phyloP scores from a whole-genome alignment of 306 rosid genomes.

The Quercus engelmannii region DNA sequence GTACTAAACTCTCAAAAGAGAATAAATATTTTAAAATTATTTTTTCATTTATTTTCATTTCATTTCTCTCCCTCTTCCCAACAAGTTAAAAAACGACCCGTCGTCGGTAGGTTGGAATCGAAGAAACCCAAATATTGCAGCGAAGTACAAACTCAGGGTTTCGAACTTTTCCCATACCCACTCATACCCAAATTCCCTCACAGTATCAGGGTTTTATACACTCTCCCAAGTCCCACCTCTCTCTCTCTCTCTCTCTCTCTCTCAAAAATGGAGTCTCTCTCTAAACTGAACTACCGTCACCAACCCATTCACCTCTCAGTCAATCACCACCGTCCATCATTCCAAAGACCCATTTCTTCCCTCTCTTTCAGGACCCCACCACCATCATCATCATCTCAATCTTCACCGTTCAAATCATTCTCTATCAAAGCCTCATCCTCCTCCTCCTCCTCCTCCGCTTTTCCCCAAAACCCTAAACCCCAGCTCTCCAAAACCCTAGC shows the following conservation, averaged over 20 bases:
- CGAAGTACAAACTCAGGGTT: background rate
- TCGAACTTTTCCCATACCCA: background rate
- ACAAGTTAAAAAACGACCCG: background rate
- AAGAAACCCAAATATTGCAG: background rate
- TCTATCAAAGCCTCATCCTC: conserved; percentile 39
- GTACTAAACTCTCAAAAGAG: too few species aligned
- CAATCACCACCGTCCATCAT: conserved; percentile 45
- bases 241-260: background rate
- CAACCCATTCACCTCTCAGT: conserved; percentile 47
- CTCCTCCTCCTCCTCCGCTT: conserved; percentile 17
- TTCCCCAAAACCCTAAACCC: conserved; percentile 28
- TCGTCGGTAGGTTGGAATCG: background rate
- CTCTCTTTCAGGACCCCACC: conserved; percentile 25
- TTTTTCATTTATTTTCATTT: too few species aligned
- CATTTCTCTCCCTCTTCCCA: too few species aligned
- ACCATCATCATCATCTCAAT: conserved; percentile 1
- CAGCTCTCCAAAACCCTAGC: conserved; percentile 32
- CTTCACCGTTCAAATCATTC: conserved; percentile 25
- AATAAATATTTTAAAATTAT: too few species aligned
- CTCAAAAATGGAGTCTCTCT: conserved; percentile 53
- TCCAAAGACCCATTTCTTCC: conserved; percentile 28
- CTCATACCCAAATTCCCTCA: background rate
- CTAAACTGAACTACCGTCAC: conserved; percentile 31
- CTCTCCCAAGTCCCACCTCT: background rate
- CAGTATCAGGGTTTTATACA: conserved; percentile 12